Evolutionary conservation across 2,329 filamentous ascomycete species (phyloP).

Genomic region (Rhynchosporium agropyri): DNA sequence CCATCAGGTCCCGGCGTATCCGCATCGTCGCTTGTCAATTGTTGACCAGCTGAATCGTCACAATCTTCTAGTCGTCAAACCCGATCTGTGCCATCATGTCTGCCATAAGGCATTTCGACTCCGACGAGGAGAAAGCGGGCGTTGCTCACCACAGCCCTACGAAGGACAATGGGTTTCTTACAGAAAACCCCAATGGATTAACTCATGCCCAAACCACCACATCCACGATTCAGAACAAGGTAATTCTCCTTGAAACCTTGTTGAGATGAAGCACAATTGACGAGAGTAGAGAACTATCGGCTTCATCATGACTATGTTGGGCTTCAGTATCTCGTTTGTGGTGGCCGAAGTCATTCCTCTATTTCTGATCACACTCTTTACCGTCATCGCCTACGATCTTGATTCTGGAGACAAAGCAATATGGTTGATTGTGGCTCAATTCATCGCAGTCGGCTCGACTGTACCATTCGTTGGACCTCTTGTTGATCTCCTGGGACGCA

Average conservation of each 20-base stretch:
- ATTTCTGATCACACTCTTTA: conserved; percentile 28
- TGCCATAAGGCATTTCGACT: background rate
- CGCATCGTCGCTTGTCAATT: too few species aligned
- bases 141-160: conserved; percentile 4
- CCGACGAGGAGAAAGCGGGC: background rate
- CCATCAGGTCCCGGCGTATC: too few species aligned
- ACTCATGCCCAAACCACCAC: conserved; percentile 6
- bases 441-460: conserved; percentile 58
- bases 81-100: conserved; percentile 5
- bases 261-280: background rate
- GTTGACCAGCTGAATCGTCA: background rate
- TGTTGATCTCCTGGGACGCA: conserved; percentile 64
- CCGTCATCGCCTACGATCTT: conserved; percentile 26
- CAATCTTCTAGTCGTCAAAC: background rate
- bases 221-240: conserved; percentile 9
- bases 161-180: background rate
- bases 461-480: conserved; percentile 68
- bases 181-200: background rate
- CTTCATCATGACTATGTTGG: conserved; percentile 27
- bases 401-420: conserved; percentile 21
- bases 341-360: conserved; percentile 26
- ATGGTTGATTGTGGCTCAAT: conserved; percentile 49
- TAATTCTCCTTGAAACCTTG: background rate
- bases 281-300: conserved; percentile 41
- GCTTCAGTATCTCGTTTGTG: conserved; percentile 25